These are phyloP conservation scores for Heracleum sosnowskyi DNA, from an alignment of 129 eudicot species.

Conservation along the genomic window DNA sequence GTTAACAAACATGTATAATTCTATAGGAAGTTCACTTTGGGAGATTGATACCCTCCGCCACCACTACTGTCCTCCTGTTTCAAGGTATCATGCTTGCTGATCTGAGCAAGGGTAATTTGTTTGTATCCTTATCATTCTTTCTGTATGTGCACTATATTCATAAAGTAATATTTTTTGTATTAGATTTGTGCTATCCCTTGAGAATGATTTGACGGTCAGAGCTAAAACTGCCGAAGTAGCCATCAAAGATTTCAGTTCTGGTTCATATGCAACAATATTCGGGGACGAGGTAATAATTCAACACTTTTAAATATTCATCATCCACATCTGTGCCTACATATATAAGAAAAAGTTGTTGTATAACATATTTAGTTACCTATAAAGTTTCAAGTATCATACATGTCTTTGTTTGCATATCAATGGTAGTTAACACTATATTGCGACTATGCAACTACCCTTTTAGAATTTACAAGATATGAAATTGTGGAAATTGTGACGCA, in stretches of 20 bases:
- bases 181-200: slow-evolving; percentile 85
- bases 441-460: neutral
- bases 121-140: neutral
- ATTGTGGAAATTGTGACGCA: neutral
- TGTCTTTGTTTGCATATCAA: neutral
- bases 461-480: neutral
- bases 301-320: neutral
- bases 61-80: slow-evolving; percentile 86
- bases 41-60: slow-evolving; percentile 85
- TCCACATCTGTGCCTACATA: neutral
- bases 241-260: slow-evolving; percentile 81
- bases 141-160: neutral
- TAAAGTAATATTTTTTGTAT: neutral
- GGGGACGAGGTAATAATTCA: slow-evolving; percentile 58
- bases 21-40: slow-evolving; percentile 88
- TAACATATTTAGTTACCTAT: neutral
- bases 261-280: slow-evolving; percentile 82
- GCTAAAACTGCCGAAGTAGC: slow-evolving; percentile 71
- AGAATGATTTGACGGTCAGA: slow-evolving; percentile 83
- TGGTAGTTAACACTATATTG: neutral
- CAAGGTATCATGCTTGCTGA: slow-evolving; percentile 42
- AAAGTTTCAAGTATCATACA: neutral
- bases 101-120: neutral
- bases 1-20: neutral
- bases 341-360: neutral